Conservation (phyloP, 1,284 basidiomycete genomes). For the Sporisorium reilianum region DNA sequence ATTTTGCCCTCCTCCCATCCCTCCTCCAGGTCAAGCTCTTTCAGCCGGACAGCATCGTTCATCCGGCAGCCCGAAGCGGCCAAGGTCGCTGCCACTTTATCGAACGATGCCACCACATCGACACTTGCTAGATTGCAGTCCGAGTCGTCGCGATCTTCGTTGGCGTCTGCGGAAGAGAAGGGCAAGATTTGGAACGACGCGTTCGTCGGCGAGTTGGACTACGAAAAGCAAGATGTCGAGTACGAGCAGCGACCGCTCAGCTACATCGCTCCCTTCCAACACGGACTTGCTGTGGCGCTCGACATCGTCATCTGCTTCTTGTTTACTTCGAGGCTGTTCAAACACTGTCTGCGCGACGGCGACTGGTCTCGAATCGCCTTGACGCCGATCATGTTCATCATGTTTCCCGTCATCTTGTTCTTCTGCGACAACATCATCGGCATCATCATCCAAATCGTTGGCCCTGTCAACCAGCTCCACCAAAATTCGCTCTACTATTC, state of each 20-base stretch:
- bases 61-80: too few species aligned
- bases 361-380: conserved; percentile 76
- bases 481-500: conserved; percentile 70
- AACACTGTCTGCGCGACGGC: conserved; percentile 79
- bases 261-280: conserved; percentile 82
- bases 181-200: not conserved
- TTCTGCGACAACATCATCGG: conserved; percentile 75
- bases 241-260: conserved; percentile 72
- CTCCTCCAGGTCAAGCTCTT: too few species aligned
- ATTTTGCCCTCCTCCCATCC: too few species aligned
- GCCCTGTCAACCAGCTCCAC: conserved; percentile 78
- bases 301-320: conserved; percentile 73
- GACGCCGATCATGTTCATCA: conserved; percentile 74
- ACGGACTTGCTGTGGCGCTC: conserved; percentile 75
- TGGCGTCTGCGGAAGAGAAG: too few species aligned
- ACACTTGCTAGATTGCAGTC: too few species aligned
- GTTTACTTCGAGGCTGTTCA: conserved; percentile 76
- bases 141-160: too few species aligned
- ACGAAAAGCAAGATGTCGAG: conserved; percentile 26
- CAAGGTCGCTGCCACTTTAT: too few species aligned
- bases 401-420: conserved; percentile 77
- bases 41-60: too few species aligned
- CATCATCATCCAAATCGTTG: conserved; percentile 53
- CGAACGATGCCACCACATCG: too few species aligned
- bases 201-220: conserved; percentile 14